Evolutionary conservation across 768 basidiomycete species (phyloP).

Genomic region (Coprinopsis marcescibilis): DNA sequence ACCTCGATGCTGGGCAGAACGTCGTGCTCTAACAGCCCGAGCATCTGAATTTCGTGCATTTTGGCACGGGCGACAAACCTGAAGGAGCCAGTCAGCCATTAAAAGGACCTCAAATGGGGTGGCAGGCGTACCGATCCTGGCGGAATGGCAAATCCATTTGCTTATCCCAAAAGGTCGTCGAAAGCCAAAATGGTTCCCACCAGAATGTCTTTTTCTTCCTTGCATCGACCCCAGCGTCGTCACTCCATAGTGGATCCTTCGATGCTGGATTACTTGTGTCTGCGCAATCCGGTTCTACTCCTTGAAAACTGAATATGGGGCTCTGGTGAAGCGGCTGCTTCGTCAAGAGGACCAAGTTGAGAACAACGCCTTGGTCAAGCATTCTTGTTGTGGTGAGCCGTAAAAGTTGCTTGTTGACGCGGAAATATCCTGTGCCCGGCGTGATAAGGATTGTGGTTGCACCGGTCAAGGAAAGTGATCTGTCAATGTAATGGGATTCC

Average conservation of each 20-base stretch:
- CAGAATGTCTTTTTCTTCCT: slow-evolving; percentile 58
- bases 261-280: slow-evolving; percentile 46
- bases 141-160: slow-evolving; percentile 84
- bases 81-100: slow-evolving; percentile 9
- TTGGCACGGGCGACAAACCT: slow-evolving; percentile 93
- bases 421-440: slow-evolving; percentile 91
- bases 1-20: slow-evolving; percentile 86
- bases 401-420: slow-evolving; percentile 84
- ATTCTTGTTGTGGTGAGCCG: slow-evolving; percentile 90
- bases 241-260: slow-evolving; percentile 74
- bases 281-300: slow-evolving; percentile 52
- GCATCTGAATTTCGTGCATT: slow-evolving; percentile 96
- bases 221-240: slow-evolving; percentile 41
- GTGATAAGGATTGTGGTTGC: slow-evolving; percentile 79
- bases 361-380: slow-evolving; percentile 87
- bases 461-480: slow-evolving; percentile 88
- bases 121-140: slow-evolving; percentile 53
- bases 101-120: not conserved
- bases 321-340: slow-evolving; percentile 92
- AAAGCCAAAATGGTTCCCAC: slow-evolving; percentile 91
- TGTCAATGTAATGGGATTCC: slow-evolving; percentile 93
- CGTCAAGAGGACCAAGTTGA: slow-evolving; percentile 83
- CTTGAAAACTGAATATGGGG: slow-evolving; percentile 87
- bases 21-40: slow-evolving; percentile 87
- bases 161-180: slow-evolving; percentile 78